Base-by-base conservation (phyloP, 768 basidiomycete genomes). In the Clavulina sp. region DNA sequence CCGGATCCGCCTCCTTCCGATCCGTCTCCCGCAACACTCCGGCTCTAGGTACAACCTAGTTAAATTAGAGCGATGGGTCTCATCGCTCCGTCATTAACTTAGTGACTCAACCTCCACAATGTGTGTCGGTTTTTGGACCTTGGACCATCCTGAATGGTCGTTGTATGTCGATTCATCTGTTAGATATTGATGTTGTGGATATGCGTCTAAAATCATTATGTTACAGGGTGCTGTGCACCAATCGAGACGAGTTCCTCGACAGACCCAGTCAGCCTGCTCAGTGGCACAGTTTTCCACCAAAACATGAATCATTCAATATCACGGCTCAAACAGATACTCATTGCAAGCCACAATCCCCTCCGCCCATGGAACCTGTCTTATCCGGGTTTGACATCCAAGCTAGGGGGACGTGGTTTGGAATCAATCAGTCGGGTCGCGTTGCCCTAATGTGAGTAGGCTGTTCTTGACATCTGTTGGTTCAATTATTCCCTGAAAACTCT, bases 371-470 rank as follows among this genome's bases (percentile, higher is more conserved):
- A 18, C 23, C 32, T 16, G 41, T 88, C 54, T 70, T 89, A 51
- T 86, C 84, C 2, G 86, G 86, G 46, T 73, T 78, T 57, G 86
- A 89, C 65, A 60, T 69, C 21, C 67, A 67, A 46, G 84, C 78
- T 2, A 83, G 84, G 34, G 86, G 86, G 41, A 82, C 84, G 32
- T 89, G 86, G 86, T 72, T 85, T 59, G 86, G 86, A 9, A 64
- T 86, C 52, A 76, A 63, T 60, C 72, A 73, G n/a, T n/a, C n/a
- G n/a, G n/a, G n/a, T n/a, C n/a, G n/a, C n/a, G n/a, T n/a, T n/a
- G n/a, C n/a, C n/a, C n/a, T n/a, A n/a, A n/a, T n/a, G n/a, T n/a
- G n/a, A n/a, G n/a, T n/a, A n/a, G n/a, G n/a, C n/a, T n/a, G n/a
- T n/a, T n/a, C n/a, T n/a, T n/a, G n/a, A n/a, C n/a, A n/a, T n/a